Evolutionary conservation across 257 asterid species (phyloP), one percentile per base, ranked within the genome.

Genomic region (Solanum medicagineum): DNA sequence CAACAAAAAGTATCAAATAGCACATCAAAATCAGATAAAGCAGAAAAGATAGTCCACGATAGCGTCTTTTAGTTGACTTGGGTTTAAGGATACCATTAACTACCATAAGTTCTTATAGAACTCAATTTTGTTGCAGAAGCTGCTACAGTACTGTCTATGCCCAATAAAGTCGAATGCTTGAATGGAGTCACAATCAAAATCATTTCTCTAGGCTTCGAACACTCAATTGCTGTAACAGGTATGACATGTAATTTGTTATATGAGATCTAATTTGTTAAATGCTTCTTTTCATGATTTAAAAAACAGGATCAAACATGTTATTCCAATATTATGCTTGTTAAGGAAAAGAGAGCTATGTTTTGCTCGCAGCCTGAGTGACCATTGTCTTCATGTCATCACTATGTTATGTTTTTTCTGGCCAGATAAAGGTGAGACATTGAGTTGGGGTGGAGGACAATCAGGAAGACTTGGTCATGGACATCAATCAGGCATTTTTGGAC

Each of bases 401-500:
- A 59, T 55, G 17, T 84, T 84, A 53, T 68, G 70, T 80, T n/a
- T 85, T 24, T 84, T 32, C 84, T 87, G 83, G 69, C 85, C 94
- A 96, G 99, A 90, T 89, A 91, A 94, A 57, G 99, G 98, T 51
- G 97, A 94, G 92, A 89, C 92, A 81, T 92, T 96, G 92, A 96
- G 98, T 89, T 96, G 99, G 99, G 99, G 99, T 59, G 97, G 90
- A 83, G 99, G 98, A 88, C 96, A 93, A 84, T 92, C 94, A 20
- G 99, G 99, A 85, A 91, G 97, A 88, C 98, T 96, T 81, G 99
- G 99, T 85, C 99, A 96, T 91, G 99, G 98, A 86, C 95, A 93
- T 77, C 91, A 87, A 88, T 90, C 96, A 40, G 90, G 96, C 92
- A 75, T 94, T 88, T 91, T 90, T 16, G 98, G 99, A 85, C 93